Evolutionary conservation across 345 rosid species (phyloP).

Genomic region (Eucalyptus regnans): DNA sequence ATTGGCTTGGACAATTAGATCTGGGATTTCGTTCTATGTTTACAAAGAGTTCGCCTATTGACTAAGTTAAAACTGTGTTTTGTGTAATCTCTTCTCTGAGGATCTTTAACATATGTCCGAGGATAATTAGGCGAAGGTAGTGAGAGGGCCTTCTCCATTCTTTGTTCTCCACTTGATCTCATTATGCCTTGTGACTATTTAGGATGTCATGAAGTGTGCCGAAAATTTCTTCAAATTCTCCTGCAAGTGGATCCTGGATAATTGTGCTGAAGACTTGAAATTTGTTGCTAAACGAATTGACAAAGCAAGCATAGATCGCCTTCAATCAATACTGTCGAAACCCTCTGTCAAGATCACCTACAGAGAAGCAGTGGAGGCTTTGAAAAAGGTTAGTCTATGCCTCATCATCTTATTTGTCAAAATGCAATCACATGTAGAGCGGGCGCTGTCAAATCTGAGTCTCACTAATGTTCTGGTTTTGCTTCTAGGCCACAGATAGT

Average conservation of each 20-base stretch:
- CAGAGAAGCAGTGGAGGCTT: conserved; percentile 37
- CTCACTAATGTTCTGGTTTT: not conserved
- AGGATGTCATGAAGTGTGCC: conserved; percentile 84
- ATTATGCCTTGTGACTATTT: conserved; percentile 1
- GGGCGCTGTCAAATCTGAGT: not conserved
- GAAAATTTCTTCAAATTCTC: conserved; percentile 60
- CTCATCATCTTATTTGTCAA: not conserved
- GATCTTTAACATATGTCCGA: not conserved
- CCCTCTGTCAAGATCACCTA: conserved; percentile 47
- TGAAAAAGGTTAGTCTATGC: conserved; percentile 34
- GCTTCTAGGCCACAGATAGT: conserved; percentile 29
- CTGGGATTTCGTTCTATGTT: not conserved
- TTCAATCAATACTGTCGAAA: conserved; percentile 26
- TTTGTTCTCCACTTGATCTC: not conserved
- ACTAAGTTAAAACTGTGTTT: not conserved
- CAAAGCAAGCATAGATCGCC: conserved; percentile 30
- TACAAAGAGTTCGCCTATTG: not conserved
- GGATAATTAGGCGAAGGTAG: not conserved
- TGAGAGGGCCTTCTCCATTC: not conserved
- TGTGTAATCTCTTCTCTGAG: not conserved
- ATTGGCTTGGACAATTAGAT: not conserved
- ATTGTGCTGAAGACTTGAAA: conserved; percentile 51
- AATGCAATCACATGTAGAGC: not conserved
- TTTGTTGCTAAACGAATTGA: conserved; percentile 57
- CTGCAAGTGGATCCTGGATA: conserved; percentile 60